phyloP scores from a whole-genome alignment of 441 rosid species.

The Populus hybrid region DNA sequence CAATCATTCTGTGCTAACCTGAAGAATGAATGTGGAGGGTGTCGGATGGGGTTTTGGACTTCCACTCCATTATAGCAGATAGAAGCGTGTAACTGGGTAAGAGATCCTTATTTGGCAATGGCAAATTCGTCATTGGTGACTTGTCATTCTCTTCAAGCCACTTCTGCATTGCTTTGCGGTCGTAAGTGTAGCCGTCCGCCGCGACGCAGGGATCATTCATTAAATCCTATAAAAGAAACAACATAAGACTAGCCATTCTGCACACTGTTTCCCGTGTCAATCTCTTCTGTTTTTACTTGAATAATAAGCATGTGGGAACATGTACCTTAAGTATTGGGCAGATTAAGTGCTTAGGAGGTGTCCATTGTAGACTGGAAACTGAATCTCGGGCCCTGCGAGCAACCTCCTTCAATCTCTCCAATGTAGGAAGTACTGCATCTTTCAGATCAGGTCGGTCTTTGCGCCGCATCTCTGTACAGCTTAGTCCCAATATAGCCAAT shows the following conservation, averaged over 20 bases:
- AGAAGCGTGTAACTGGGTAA: conserved; percentile 72
- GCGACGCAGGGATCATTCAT: conserved; percentile 93
- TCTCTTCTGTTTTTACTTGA: not conserved
- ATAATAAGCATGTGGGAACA: not conserved
- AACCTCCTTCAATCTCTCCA: conserved; percentile 59
- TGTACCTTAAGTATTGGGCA: conserved; percentile 84
- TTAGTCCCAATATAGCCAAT: conserved; percentile 64
- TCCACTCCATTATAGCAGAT: conserved; percentile 76
- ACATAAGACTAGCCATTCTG: not conserved
- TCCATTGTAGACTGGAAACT: conserved; percentile 19
- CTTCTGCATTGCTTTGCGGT: conserved; percentile 63
- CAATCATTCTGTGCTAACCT: not conserved
- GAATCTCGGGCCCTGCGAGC: conserved; percentile 40
- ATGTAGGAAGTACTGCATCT: conserved; percentile 65
- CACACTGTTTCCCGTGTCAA: not conserved
- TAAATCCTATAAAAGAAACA: conserved; percentile 51
- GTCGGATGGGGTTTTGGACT: conserved; percentile 37
- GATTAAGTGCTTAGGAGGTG: conserved; percentile 65
- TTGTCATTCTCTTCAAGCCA: conserved; percentile 58
- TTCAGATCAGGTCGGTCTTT: conserved; percentile 80
- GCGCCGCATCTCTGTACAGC: conserved; percentile 73
- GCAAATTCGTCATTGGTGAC: conserved; percentile 72
- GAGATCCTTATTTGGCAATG: conserved; percentile 54
- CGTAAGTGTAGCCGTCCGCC: conserved; percentile 89
- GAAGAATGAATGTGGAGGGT: not conserved